These are phyloP conservation scores for Daldinia eschscholtzii DNA, from an alignment of 2,329 filamentous ascomycete species.

Conservation along the genomic window DNA sequence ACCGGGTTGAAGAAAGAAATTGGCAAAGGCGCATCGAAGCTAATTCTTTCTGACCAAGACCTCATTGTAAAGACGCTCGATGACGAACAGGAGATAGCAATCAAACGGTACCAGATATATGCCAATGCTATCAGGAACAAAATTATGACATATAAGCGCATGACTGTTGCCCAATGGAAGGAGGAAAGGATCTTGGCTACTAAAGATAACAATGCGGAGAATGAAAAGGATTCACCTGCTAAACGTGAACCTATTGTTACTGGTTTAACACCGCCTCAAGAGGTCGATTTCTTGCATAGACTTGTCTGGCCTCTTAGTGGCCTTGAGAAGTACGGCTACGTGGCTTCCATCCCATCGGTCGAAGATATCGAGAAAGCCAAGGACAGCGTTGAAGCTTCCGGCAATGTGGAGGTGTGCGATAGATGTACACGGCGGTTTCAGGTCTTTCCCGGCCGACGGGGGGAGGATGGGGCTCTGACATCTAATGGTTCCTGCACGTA, in stretches of 20 bases:
- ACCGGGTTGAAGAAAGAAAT: slow-evolving; percentile 67
- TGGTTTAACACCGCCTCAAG: slow-evolving; percentile 75
- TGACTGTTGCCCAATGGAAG: slow-evolving; percentile 79
- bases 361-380: slow-evolving; percentile 75
- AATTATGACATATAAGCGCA: slow-evolving; percentile 80
- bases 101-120: slow-evolving; percentile 78
- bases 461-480: slow-evolving; percentile 79
- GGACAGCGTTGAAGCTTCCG: slow-evolving; percentile 73
- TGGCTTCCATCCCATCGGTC: slow-evolving; percentile 74
- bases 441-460: slow-evolving; percentile 87
- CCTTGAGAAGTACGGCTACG: slow-evolving; percentile 80
- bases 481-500: slow-evolving; percentile 83
- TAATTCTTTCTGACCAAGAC: slow-evolving; percentile 73
- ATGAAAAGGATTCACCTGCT: slow-evolving; percentile 54
- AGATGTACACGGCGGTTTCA: slow-evolving; percentile 89
- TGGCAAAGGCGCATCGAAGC: slow-evolving; percentile 59
- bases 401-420: slow-evolving; percentile 89
- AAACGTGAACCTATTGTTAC: slow-evolving; percentile 72
- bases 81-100: slow-evolving; percentile 81
- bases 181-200: slow-evolving; percentile 62
- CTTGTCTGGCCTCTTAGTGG: slow-evolving; percentile 73
- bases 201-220: slow-evolving; percentile 53
- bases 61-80: slow-evolving; percentile 78
- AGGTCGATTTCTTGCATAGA: slow-evolving; percentile 72
- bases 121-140: slow-evolving; percentile 85